These are phyloP conservation scores for Jaltomata sinuosa DNA, from an alignment of 257 asterid genomes.

Conservation along the genomic window DNA sequence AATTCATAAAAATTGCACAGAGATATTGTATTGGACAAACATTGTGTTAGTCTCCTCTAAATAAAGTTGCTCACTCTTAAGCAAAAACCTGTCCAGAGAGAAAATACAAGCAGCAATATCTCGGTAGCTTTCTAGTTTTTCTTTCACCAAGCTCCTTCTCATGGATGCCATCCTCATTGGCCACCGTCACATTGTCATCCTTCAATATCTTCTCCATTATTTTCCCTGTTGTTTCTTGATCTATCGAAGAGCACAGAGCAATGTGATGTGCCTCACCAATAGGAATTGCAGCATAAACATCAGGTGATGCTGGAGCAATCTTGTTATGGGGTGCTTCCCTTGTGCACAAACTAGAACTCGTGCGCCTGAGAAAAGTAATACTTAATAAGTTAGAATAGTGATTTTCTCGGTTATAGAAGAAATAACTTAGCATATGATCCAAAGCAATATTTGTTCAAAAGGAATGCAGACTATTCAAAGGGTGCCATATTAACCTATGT, in stretches of 20 bases:
- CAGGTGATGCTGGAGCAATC: conserved; percentile 38
- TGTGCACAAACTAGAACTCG: conserved; percentile 23
- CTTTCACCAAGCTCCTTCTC: conserved; percentile 16
- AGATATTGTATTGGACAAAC: background rate
- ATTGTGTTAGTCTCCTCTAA: background rate
- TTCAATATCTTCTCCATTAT: background rate
- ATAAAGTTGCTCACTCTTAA: background rate
- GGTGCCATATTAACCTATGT: background rate
- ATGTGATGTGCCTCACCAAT: conserved; percentile 8
- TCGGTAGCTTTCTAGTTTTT: conserved; percentile 15
- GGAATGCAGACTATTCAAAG: background rate
- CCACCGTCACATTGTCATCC: background rate
- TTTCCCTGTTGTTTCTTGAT: background rate
- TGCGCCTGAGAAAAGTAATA: conserved; percentile 23
- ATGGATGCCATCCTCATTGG: conserved; percentile 7
- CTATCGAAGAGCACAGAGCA: conserved; percentile 12
- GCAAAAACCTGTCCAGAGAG: conserved; percentile 10
- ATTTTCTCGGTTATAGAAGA: background rate
- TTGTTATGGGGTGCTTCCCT: conserved; percentile 37
- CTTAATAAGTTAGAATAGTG: background rate
- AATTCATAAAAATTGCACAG: background rate
- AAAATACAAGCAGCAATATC: conserved; percentile 35
- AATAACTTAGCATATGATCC: background rate
- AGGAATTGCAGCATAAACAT: background rate
- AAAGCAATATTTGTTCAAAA: background rate